Evolutionary conservation across 352 stramenopile species (phyloP).

Genomic region (Phytophthora capsici): DNA sequence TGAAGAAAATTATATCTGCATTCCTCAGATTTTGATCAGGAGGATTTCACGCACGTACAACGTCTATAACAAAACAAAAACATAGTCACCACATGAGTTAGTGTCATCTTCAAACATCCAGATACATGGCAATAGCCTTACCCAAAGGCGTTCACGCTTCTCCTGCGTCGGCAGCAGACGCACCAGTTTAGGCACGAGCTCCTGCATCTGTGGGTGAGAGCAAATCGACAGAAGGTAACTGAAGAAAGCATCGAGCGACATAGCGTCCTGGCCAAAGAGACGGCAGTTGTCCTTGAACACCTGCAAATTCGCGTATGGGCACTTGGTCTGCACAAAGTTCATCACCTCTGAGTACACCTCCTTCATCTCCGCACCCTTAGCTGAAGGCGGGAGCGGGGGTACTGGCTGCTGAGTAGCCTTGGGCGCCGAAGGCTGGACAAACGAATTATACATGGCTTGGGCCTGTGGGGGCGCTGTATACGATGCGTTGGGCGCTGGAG

Average conservation of each 20-base stretch:
- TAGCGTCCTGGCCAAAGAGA: constrained; percentile 85
- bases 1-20: constrained; percentile 7
- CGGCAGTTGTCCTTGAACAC: constrained; percentile 91
- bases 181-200: constrained; percentile 83
- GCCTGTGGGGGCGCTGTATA: constrained; percentile 47
- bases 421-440: constrained; percentile 42
- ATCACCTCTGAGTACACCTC: constrained; percentile 85
- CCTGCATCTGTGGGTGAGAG: constrained; percentile 70
- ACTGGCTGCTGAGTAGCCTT: constrained; percentile 43
- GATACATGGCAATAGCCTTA: constrained; percentile 39
- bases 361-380: constrained; percentile 78
- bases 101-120: constrained; percentile 9
- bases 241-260: constrained; percentile 86
- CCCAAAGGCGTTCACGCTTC: constrained; percentile 84
- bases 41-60: constrained; percentile 59
- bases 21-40: constrained; percentile 49
- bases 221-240: constrained; percentile 86
- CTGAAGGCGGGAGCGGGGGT: constrained; percentile 60
- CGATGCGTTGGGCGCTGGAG: constrained; percentile 42
- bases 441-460: constrained; percentile 54
- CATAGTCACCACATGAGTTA: constrained; percentile 23
- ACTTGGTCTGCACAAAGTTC: constrained; percentile 75
- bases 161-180: constrained; percentile 84
- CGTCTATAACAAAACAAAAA: constrained; percentile 39
- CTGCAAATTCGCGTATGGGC: constrained; percentile 83